Conservation (phyloP, 176 grass and related monocot genomes). For the Cenchrus fungigraminus region DNA sequence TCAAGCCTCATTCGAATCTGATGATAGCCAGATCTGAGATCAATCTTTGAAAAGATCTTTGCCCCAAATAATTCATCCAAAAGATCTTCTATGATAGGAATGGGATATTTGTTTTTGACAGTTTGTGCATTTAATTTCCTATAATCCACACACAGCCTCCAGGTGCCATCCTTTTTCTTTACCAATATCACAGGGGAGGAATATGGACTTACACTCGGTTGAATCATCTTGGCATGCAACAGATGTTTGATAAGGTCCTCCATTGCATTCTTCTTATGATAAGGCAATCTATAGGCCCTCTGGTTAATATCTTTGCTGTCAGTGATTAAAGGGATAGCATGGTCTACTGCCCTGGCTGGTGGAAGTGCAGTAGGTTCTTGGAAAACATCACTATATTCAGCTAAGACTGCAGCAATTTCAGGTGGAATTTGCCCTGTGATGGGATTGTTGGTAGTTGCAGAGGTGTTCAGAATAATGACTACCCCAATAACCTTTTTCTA, state of each 20-base stretch:
- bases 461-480: no score
- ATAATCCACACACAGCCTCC: neutral
- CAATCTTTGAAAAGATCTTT: neutral
- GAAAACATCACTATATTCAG: neutral
- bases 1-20: neutral
- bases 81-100: neutral
- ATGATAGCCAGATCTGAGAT: neutral
- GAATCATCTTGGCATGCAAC: neutral
- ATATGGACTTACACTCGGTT: neutral
- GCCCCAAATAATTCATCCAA: neutral
- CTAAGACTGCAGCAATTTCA: neutral
- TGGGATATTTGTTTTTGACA: neutral
- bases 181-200: neutral
- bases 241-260: neutral
- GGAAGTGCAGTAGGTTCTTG: no score
- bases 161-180: neutral
- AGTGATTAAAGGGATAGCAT: no score
- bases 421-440: neutral
- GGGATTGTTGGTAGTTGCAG: no score
- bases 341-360: no score
- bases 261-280: neutral
- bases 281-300: neutral
- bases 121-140: neutral
- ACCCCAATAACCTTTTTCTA: neutral
- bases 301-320: neutral